phyloP scores from a whole-genome alignment of 495 filamentous ascomycete species.

The Neurospora sp. region DNA sequence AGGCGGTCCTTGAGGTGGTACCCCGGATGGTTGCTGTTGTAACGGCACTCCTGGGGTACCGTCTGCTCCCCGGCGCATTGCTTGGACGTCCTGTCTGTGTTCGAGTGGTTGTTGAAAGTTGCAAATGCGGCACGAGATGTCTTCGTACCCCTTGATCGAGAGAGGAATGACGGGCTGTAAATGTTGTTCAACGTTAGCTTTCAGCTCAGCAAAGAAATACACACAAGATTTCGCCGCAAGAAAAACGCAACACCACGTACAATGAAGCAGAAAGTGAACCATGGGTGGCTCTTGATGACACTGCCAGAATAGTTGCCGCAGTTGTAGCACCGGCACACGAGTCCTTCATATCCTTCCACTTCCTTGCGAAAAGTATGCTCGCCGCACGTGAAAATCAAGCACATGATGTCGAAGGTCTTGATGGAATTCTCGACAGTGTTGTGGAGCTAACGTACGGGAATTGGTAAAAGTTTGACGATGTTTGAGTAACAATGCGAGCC shows the following conservation, averaged over 20 bases:
- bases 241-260: slow-evolving; percentile 20
- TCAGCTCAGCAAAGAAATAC: neutral
- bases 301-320: slow-evolving; percentile 44
- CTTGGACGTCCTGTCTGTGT: slow-evolving; percentile 41
- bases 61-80: slow-evolving; percentile 31
- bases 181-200: slow-evolving; percentile 5
- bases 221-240: neutral
- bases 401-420: slow-evolving; percentile 28
- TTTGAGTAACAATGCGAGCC: neutral
- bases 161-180: slow-evolving; percentile 43
- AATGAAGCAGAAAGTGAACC: slow-evolving; percentile 51
- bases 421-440: neutral
- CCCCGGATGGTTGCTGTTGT: slow-evolving; percentile 26
- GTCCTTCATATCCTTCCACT: slow-evolving; percentile 42
- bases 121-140: slow-evolving; percentile 44
- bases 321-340: slow-evolving; percentile 46
- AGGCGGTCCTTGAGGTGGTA: slow-evolving; percentile 4
- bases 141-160: slow-evolving; percentile 44
- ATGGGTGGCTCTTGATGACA: slow-evolving; percentile 43
- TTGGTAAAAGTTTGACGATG: neutral
- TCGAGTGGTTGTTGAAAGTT: slow-evolving; percentile 45
- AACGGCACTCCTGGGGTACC: slow-evolving; percentile 31
- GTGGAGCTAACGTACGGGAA: neutral
- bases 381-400: slow-evolving; percentile 48
- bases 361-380: slow-evolving; percentile 47